Conservation (phyloP, 768 basidiomycete genomes). For the Dioszegia aurantiaca region DNA sequence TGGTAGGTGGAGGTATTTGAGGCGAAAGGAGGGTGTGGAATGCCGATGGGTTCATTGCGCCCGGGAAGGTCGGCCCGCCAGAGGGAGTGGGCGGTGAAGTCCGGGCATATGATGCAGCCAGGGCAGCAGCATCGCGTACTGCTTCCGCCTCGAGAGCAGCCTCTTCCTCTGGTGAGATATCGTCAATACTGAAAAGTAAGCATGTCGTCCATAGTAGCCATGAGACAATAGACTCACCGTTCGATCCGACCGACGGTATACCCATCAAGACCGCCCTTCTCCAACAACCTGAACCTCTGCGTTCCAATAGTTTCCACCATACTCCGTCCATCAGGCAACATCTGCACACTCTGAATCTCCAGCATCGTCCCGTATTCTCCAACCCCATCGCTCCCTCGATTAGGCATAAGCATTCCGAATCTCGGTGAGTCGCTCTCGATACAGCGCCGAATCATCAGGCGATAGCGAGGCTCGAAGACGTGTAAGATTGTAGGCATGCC, state of each 20-base stretch:
- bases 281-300: conserved; percentile 79
- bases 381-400: conserved; percentile 54
- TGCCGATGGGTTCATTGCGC: not conserved
- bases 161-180: conserved; percentile 55
- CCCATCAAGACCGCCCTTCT: conserved; percentile 79
- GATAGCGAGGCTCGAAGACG: conserved; percentile 92
- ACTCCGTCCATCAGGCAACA: conserved; percentile 84
- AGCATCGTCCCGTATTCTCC: conserved; percentile 90
- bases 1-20: not conserved
- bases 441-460: conserved; percentile 94
- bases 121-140: conserved; percentile 20
- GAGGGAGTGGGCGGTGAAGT: not conserved
- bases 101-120: not conserved
- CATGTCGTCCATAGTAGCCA: not conserved
- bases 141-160: conserved; percentile 51
- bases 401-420: conserved; percentile 91
- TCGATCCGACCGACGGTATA: conserved; percentile 84
- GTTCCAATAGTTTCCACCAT: conserved; percentile 73
- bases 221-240: conserved; percentile 46
- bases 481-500: conserved; percentile 84
- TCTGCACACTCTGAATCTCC: conserved; percentile 77
- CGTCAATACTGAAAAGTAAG: conserved; percentile 51
- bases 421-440: conserved; percentile 70
- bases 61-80: not conserved
- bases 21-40: not conserved